Evolutionary conservation across 2,329 filamentous ascomycete genomes (phyloP).

Genomic region (Penicillium sp.): DNA sequence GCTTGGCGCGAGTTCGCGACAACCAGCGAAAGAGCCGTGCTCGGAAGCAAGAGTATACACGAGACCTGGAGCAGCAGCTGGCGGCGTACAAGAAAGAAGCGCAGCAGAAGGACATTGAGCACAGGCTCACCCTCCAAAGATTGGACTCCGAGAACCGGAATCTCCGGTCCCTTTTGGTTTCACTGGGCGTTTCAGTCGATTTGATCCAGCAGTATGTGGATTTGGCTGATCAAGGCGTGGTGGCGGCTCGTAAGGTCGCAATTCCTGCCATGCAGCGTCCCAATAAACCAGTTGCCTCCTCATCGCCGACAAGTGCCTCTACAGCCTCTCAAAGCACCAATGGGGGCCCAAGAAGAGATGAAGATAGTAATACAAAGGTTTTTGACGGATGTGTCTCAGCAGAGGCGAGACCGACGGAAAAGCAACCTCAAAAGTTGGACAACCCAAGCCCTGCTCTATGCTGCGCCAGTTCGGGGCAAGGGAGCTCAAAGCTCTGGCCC

Average conservation of each 20-base stretch:
- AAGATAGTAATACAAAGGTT: too few species aligned
- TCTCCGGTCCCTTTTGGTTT: conserved; percentile 26
- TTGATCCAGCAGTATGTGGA: conserved; percentile 30
- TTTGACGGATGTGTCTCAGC: background rate
- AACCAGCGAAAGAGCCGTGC: conserved; percentile 41
- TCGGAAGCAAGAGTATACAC: conserved; percentile 35
- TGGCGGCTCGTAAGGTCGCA: conserved; percentile 30
- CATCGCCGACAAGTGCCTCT: background rate
- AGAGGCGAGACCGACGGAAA: background rate
- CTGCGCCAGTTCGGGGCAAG: conserved; percentile 12
- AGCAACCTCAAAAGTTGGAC: background rate
- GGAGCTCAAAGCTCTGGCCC: background rate
- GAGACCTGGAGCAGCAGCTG: conserved; percentile 36
- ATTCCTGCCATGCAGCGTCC: conserved; percentile 31
- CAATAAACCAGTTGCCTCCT: background rate
- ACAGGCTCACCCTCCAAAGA: conserved; percentile 34
- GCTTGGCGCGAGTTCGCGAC: conserved; percentile 42
- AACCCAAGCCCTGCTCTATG: conserved; percentile 19
- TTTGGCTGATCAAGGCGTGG: conserved; percentile 17
- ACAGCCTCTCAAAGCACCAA: background rate
- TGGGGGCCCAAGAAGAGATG: background rate
- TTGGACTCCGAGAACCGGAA: conserved; percentile 35
- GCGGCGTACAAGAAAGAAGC: conserved; percentile 26
- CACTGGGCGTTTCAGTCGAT: conserved; percentile 23
- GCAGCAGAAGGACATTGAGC: conserved; percentile 32